These are phyloP conservation scores for Leccinum fibrillosum DNA, from an alignment of 768 basidiomycete genomes.

Conservation along the genomic window DNA sequence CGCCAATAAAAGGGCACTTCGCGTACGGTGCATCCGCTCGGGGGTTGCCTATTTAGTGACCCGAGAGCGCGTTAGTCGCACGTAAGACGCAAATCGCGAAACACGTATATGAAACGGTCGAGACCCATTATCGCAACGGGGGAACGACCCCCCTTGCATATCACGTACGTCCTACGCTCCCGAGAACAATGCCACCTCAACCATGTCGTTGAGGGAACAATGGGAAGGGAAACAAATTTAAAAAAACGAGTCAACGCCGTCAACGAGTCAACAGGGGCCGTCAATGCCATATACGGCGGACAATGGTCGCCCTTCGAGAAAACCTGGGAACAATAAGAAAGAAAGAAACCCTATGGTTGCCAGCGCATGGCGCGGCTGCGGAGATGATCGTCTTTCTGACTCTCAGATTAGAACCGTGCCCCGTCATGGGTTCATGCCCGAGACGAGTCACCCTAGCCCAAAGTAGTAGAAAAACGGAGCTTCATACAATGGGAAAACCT, in stretches of 20 bases:
- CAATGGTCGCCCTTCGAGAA: conserved; percentile 15
- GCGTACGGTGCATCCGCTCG: conserved; percentile 36
- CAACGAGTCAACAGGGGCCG: conserved; percentile 3
- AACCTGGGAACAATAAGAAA: conserved; percentile 13
- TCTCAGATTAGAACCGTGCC: background rate
- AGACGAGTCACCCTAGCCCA: background rate
- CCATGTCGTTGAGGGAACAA: conserved; percentile 6
- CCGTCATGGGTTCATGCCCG: background rate
- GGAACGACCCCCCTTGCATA: background rate
- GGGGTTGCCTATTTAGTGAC: conserved; percentile 35
- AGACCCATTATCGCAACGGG: background rate
- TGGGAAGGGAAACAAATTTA: background rate
- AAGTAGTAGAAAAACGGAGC: background rate
- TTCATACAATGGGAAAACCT: background rate
- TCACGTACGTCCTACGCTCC: conserved; percentile 7
- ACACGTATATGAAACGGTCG: conserved; percentile 1
- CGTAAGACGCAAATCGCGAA: conserved; percentile 6
- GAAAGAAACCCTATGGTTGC: background rate
- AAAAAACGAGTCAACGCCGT: background rate
- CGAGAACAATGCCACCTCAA: conserved; percentile 15
- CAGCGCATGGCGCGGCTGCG: conserved; percentile 8
- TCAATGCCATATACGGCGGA: conserved; percentile 16
- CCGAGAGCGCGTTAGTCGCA: conserved; percentile 7
- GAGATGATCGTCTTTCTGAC: conserved; percentile 7
- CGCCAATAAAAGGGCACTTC: conserved; percentile 43